Evolutionary conservation across 345 rosid species (phyloP), one percentile per base, ranked within the genome.

Genomic region (Gossypium sturtianum): DNA sequence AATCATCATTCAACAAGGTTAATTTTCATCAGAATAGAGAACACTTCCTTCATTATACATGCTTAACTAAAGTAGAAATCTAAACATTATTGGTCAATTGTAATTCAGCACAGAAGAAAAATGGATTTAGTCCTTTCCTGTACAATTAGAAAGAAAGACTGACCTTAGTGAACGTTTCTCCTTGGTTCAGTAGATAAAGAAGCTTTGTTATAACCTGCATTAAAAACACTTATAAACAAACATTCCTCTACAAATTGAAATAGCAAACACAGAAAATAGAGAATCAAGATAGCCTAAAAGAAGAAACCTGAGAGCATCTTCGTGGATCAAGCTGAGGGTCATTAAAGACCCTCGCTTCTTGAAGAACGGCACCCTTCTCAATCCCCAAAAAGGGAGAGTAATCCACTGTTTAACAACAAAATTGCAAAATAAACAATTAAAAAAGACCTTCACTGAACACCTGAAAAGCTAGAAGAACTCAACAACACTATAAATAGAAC

Each of bases 301-400:
- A 57, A 59, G 73, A 78, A 64, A 94, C 98, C 97, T 95, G 99
- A 17, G 97, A 95, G 89, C 99, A 95, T 88, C 84, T 87, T 85
- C 98, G 82, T 9, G 99, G 89, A 85, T 95, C 99, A 82, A 95
- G 91, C 84, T 95, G 98, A 71, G 99, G 91, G 25, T 95, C 99
- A 77, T 95, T 93, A 80, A 95, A 95, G 78, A 95, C 93, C 83
- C 99, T 89, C 71, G 96, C 97, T 78, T 95, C 99, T 82, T 95
- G 99, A 78, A 95, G 98, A 64, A 93, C 98, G 1, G 98, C 98
- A 19, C 99, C 97, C 79, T 95, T 95, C 88, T 95, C 99, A 17
- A 95, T 90, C 70, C 99, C 99, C 79, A 87, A 60, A 80, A 93
- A 95, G 0, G 99, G 99, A 74, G 98, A 93, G 86, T 86, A 95